Percentiles rank a stretch among this genome's conserved stretches.
These are phyloP conservation scores for Trifolium subterraneum DNA, from an alignment of 306 rosid genomes.

Conservation along the genomic window DNA sequence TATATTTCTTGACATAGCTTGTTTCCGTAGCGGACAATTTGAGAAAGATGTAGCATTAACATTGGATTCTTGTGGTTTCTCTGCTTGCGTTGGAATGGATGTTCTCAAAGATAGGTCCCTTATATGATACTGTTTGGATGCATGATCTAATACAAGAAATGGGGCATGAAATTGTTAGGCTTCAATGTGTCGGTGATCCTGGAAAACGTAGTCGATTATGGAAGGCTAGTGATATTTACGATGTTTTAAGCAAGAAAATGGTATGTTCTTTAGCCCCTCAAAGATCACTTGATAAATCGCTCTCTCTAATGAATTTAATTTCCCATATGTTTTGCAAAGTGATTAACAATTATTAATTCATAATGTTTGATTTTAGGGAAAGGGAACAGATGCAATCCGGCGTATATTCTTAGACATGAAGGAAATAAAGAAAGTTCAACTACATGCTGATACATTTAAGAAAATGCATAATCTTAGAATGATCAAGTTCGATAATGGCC, in stretches of 20 bases:
- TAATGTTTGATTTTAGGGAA: conserved; percentile 35
- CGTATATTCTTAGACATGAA: conserved; percentile 11
- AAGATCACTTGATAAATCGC: no score
- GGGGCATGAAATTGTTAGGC: conserved; percentile 43
- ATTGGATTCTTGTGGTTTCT: conserved; percentile 21
- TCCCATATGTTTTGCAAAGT: no score
- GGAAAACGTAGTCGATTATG: conserved; percentile 48
- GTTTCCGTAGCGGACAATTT: conserved; percentile 12
- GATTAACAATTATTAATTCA: no score
- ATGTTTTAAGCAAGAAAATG: conserved; percentile 32
- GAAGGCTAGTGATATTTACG: conserved; percentile 2
- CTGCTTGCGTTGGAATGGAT: neutral
- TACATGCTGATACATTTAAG: conserved; percentile 26
- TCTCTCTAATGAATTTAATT: neutral
- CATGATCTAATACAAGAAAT: conserved; percentile 45
- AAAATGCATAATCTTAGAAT: conserved; percentile 41
- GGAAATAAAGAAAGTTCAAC: neutral
- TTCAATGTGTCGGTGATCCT: conserved; percentile 11
- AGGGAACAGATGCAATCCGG: conserved; percentile 26
- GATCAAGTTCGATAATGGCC: conserved; percentile 24
- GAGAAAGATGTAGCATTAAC: neutral
- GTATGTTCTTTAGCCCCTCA: neutral
- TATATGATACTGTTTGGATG: conserved; percentile 34
- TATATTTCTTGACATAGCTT: conserved; percentile 44
- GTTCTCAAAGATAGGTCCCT: conserved; percentile 32